A percentile compares a stretch with the other conserved stretches of the same genome.
phyloP scores from a whole-genome alignment of 2,329 filamentous ascomycete species.

The Fusarium begoniae region DNA sequence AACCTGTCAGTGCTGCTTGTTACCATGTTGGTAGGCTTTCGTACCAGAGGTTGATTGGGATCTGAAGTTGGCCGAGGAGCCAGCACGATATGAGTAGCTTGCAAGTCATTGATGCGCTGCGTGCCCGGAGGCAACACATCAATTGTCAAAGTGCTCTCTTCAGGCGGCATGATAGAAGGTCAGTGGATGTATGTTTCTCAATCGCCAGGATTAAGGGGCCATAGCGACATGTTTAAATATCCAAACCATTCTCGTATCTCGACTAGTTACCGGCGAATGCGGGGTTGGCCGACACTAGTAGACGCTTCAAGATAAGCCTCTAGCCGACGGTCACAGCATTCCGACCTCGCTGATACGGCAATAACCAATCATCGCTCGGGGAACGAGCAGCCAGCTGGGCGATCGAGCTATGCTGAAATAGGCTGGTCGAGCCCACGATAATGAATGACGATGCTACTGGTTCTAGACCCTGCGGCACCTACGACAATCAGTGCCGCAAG shows the following conservation, averaged over 20 bases:
- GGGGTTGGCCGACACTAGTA: neutral
- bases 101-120: constrained; percentile 23
- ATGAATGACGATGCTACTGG: neutral
- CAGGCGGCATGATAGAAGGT: neutral
- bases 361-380: neutral
- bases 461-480: neutral
- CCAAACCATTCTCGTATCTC: neutral
- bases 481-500: neutral
- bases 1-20: neutral
- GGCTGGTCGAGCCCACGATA: neutral
- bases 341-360: neutral
- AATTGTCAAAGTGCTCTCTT: neutral
- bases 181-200: too few relatives aligned
- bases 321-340: neutral
- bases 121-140: constrained; percentile 24
- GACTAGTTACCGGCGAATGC: neutral
- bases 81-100: constrained; percentile 21
- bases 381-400: neutral
- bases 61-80: constrained; percentile 31
- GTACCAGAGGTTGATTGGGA: constrained; percentile 30
- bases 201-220: neutral
- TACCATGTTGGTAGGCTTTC: neutral
- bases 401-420: neutral
- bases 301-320: neutral
- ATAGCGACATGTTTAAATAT: neutral